Evolutionary conservation across 352 stramenopile species (phyloP), one percentile per base, ranked within the genome.

Genomic region (Peronospora destructor): DNA sequence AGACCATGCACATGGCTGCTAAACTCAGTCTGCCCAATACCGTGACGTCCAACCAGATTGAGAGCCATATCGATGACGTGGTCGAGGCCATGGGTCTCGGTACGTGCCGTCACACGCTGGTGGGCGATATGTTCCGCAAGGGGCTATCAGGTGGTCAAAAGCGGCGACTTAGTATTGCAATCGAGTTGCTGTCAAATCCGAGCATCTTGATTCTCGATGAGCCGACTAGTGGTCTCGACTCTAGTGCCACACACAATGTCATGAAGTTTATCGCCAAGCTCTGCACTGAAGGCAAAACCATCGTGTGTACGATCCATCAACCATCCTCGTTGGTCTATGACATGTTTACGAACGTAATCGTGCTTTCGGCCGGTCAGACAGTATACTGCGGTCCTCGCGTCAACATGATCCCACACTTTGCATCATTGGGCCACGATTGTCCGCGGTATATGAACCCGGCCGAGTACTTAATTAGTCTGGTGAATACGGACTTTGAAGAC

Each of bases 271-370:
- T 58, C 23, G 66, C 43, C 2, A 55, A 55, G 39, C 45, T 61
- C 2, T 61, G 45, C 9, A 26, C 11, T 28, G 45, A 50, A 11
- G 45, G 45, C 13, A 61, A 51, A 13, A 88, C 69, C 14, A 70
- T 97, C 10, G 54, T 95, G 1, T 94, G 88, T 34, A 95, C 85
- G 29, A 96, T 97, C 61, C 89, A 97, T 61, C 89, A 97, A 60
- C 89, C 89, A 8, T 80, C 71, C 16, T 86, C 73, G n/a, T 26
- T 64, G 4, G 56, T 64, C n/a, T 64, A 64, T 41, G 36, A 64
- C 21, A 60, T 64, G 49, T 64, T 64, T 35, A 64, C 57, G 9
- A 61, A 65, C 44, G 71, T 84, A 32, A 40, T 85, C 35, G 59
- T 91, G 34, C 60, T 88, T 13, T 61, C 78, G 11, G 69, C 64